Conservation (phyloP, 2,329 filamentous ascomycete species). For the Ramichloridium luteum region DNA sequence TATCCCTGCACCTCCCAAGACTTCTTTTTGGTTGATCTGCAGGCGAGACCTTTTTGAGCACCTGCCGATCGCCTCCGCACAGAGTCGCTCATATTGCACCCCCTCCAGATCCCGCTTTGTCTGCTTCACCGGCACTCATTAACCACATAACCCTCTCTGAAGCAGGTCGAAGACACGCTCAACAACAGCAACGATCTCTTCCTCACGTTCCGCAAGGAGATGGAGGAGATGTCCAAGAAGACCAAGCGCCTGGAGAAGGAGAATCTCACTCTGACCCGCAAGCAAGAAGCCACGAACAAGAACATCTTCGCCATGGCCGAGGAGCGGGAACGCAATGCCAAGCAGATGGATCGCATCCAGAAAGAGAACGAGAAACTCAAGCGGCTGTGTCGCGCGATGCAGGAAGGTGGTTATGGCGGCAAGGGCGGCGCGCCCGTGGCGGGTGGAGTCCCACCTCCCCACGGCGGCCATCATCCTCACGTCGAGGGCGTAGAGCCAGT, state of each 20-base stretch:
- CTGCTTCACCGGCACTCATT: slow-evolving; percentile 23
- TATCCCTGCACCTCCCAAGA: slow-evolving; percentile 2
- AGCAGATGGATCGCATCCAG: slow-evolving; percentile 65
- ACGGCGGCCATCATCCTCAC: slow-evolving; percentile 4
- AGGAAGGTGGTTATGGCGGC: slow-evolving; percentile 71
- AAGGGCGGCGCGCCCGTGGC: slow-evolving; percentile 9
- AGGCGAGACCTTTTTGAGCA: too few relatives aligned
- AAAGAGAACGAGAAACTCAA: slow-evolving; percentile 85
- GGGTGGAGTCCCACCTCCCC: slow-evolving; percentile 13
- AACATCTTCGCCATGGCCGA: slow-evolving; percentile 98
- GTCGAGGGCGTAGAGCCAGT: slow-evolving; percentile 17
- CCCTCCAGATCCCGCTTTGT: neutral
- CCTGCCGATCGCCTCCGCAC: too few relatives aligned
- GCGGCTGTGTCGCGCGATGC: slow-evolving; percentile 91
- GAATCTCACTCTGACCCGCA: slow-evolving; percentile 78
- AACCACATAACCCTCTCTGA: slow-evolving; percentile 28
- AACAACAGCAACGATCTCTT: slow-evolving; percentile 98
- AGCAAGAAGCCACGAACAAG: slow-evolving; percentile 83
- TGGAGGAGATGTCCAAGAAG: slow-evolving; percentile 99
- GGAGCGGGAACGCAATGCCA: slow-evolving; percentile 65
- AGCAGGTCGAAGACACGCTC: slow-evolving; percentile 91
- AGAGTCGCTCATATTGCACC: neutral
- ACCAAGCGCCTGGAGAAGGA: slow-evolving; percentile 95
- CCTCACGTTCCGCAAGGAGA: slow-evolving; percentile 92
- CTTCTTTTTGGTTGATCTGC: too few relatives aligned